Evolutionary conservation across 2,329 filamentous ascomycete species (phyloP), one percentile per base, ranked within the genome.

Genomic region (Fragosphaeria purpurea): DNA sequence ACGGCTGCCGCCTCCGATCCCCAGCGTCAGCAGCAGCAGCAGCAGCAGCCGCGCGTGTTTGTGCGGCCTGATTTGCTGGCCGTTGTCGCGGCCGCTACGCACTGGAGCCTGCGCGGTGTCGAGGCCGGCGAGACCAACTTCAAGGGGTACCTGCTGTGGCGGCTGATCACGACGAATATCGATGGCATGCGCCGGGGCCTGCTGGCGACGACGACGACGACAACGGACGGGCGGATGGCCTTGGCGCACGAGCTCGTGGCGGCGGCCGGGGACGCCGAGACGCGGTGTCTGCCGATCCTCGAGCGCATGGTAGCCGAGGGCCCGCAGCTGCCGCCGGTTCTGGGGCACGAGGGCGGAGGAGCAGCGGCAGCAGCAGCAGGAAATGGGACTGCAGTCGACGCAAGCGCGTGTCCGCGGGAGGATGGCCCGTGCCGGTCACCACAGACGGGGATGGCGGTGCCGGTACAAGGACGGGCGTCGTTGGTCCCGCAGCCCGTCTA

Each of bases 131-230:
- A 80, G 60, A 79, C 75, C 0, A 80, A 79, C 50, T 62, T 73
- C 32, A 81, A 80, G 55, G 73, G 73, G 0, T 72, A 72, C 41
- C 42, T 80, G 33, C 63, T 79, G n/a, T 54, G 62, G 3, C 58
- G 58, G 4, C 55, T 71, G 6, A 54, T 74, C 1, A 54, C 54
- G 6, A 64, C 66, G 0, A 67, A 76, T 44, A 62, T 79, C 0
- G 62, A 73, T 4, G 69, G 63, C 0, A 59, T 76, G 2, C 61
- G 66, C 53, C 59, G 57, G 3, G 68, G 72, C 0, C 7, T 68
- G 1, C 51, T 52, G 0, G 62, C 62, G 4, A 58, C 68, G 0
- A 63, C 71, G 6, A 34, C 71, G 0, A 44, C 64, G 0, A 43
- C 58, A 4, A 38, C 61, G 0, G 55, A n/a, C 6, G 32, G 44